Percentiles rank a stretch among this genome's conserved stretches.
phyloP scores from a whole-genome alignment of 257 asterid genomes.

The Lantana camara region DNA sequence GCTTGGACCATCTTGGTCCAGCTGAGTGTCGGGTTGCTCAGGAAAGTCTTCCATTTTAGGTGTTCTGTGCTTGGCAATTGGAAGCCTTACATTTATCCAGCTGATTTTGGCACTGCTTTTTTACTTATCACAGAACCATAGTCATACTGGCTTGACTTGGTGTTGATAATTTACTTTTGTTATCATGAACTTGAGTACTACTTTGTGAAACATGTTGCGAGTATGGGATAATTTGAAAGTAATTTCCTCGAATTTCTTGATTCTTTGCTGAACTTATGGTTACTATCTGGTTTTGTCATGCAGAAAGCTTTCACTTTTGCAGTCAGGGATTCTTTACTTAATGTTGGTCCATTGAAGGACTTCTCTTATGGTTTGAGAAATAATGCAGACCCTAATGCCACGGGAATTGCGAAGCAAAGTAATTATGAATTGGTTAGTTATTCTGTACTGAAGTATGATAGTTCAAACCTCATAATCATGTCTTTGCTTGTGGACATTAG shows the following conservation, averaged over 20 bases:
- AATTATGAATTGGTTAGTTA: constrained; percentile 88
- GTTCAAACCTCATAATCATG: constrained; percentile 1
- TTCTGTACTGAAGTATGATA: not conserved
- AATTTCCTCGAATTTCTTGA: no score
- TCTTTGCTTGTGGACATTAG: constrained; percentile 24
- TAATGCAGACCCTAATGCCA: constrained; percentile 82
- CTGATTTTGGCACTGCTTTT: constrained; percentile 15
- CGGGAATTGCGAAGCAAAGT: constrained; percentile 90
- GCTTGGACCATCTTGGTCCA: constrained; percentile 7
- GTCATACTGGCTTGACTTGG: constrained; percentile 3
- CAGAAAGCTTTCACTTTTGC: constrained; percentile 91
- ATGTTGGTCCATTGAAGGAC: constrained; percentile 93
- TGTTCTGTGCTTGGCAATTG: not conserved
- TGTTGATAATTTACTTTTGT: not conserved
- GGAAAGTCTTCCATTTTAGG: not conserved
- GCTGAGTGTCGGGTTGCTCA: constrained; percentile 11
- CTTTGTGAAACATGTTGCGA: constrained; percentile 14
- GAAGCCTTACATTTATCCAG: constrained; percentile 17
- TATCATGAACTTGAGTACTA: constrained; percentile 14
- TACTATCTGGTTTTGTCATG: constrained; percentile 24
- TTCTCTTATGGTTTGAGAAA: constrained; percentile 86
- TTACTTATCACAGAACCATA: not conserved
- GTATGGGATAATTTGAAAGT: no score
- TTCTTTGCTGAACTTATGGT: constrained; percentile 10
- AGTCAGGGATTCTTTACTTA: constrained; percentile 88